Evolutionary conservation across 495 filamentous ascomycete genomes (phyloP).

Genomic region (Penicillium pulvis): DNA sequence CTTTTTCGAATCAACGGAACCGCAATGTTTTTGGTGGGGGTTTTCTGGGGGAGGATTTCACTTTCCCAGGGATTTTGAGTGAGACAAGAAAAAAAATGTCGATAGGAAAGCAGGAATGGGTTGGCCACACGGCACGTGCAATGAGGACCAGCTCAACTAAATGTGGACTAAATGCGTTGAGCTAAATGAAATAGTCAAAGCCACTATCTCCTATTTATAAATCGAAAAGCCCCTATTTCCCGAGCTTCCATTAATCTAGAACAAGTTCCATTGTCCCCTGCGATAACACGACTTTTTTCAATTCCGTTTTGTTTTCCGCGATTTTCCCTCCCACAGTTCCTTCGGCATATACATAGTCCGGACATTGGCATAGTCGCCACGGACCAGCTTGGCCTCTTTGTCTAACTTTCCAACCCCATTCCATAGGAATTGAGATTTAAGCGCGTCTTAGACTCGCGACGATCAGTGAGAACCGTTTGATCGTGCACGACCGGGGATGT

Average conservation of each 20-base stretch:
- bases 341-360: not conserved
- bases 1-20: not conserved
- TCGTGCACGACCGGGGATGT: not conserved
- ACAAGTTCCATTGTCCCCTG: not conserved
- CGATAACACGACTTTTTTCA: not conserved
- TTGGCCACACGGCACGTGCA: not conserved
- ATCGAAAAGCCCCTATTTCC: not conserved
- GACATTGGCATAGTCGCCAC: not conserved
- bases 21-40: not conserved
- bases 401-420: not conserved
- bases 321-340: not conserved
- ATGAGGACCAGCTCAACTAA: not conserved
- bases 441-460: not conserved
- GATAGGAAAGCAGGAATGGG: not conserved
- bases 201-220: constrained; percentile 1
- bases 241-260: not conserved
- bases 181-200: not conserved
- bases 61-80: not conserved
- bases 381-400: not conserved
- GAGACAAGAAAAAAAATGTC: not conserved
- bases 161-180: not conserved
- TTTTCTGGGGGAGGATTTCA: not conserved
- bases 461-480: not conserved
- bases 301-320: not conserved
- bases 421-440: not conserved